Evolutionary conservation across 768 basidiomycete species (phyloP).

Genomic region (Kwoniella sp.): DNA sequence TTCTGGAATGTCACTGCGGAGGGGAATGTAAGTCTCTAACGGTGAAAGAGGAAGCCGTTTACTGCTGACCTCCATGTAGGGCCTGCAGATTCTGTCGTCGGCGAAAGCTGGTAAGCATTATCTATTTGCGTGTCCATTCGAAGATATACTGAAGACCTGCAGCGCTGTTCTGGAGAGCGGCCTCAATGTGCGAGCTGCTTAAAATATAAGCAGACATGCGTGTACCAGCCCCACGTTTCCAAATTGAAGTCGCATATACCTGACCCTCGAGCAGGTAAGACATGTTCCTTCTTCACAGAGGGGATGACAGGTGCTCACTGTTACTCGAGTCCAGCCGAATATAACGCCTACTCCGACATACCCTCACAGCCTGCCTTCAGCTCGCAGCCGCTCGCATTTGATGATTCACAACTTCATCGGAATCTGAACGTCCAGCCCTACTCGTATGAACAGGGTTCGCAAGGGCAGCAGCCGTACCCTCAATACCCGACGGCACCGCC

Average conservation of each 20-base stretch:
- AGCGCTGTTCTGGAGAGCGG: constrained; percentile 35
- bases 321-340: too few relatives aligned
- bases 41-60: too few relatives aligned
- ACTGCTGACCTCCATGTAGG: constrained; percentile 14
- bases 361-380: constrained; percentile 11
- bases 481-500: not conserved
- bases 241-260: constrained; percentile 6
- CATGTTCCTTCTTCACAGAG: not conserved
- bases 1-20: constrained; percentile 17
- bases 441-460: not conserved
- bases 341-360: too few relatives aligned
- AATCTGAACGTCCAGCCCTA: not conserved
- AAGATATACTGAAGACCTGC: not conserved
- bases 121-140: not conserved
- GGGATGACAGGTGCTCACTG: too few relatives aligned
- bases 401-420: not conserved
- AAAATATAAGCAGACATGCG: constrained; percentile 37
- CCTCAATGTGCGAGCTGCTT: constrained; percentile 35
- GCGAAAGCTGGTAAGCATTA: constrained; percentile 30
- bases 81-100: constrained; percentile 40
- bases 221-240: constrained; percentile 23
- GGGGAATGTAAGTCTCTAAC: constrained; percentile 32
- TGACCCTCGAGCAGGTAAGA: constrained; percentile 10
- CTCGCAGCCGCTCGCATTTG: constrained; percentile 13
- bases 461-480: too few relatives aligned